Evolutionary conservation across 208 protist genomes (phyloP), one percentile per base, ranked within the genome.

Genomic region (Crithidia fasciculata): DNA sequence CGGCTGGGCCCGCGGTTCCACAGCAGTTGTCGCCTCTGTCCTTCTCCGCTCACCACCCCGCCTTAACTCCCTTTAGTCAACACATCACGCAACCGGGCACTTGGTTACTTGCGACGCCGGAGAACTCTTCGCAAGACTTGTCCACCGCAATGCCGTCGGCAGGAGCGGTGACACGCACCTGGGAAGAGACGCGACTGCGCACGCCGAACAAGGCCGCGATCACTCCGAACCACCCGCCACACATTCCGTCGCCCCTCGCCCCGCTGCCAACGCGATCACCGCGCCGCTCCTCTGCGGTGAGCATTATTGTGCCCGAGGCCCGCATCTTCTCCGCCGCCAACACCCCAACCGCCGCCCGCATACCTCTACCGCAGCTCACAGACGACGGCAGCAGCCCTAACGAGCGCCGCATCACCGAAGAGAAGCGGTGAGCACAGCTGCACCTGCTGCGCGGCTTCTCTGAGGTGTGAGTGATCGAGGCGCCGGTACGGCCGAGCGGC

Each of bases 391-490:
- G 5, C 15, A 28, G 50, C 28, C 44, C 16, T 7, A 5, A 5
- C 49, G 53, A 45, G 36, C 49, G 10, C 49, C 15, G 40, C 49
- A 18, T 7, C 15, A 28, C 49, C 39, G 37, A 68, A 2, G 10
- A 8, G 19, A 40, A 49, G 49, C 19, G 16, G 3, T 12, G 9
- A 15, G 59, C 64, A 39, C 49, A 69, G 52, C 52, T 69, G 64
- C 64, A 55, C 40, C 52, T 69, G 52, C 18, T 69, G 64, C 40
- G n/a, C 40, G 52, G 64, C 3, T 15, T 37, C 4, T 7, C 9
- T 4, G 62, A 69, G 52, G 52, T 53, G 64, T 15, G 57, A 39
- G 52, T 59, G 52, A 59, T 69, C 41, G 39, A 69, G n/a, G 64
- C 64, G 7, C 64, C 64, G 28, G 36, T 69, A 52, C 64, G 49